phyloP scores from a whole-genome alignment of 2,329 filamentous ascomycete genomes.

The Trichoderma guizhouense region DNA sequence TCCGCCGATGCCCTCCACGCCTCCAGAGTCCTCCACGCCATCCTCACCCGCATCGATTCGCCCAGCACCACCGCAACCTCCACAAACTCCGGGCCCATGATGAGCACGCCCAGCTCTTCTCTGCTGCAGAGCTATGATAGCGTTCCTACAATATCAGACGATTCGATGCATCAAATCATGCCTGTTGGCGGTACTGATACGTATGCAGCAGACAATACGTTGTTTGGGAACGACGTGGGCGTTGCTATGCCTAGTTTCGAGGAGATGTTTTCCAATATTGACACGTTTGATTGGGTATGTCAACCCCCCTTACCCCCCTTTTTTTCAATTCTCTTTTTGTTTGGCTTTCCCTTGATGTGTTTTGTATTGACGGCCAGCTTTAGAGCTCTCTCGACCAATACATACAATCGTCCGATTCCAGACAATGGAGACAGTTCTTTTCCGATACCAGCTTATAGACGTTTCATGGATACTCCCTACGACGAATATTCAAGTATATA shows the following conservation, averaged over 20 bases:
- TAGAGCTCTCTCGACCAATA: constrained; percentile 29
- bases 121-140: not conserved
- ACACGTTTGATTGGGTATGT: constrained; percentile 42
- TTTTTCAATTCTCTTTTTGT: too few species aligned
- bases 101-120: not conserved
- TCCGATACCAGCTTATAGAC: constrained; percentile 3
- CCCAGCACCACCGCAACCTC: not conserved
- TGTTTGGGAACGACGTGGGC: not conserved
- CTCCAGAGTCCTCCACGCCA: constrained; percentile 41
- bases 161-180: not conserved
- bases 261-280: constrained; percentile 33
- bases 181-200: not conserved
- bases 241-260: constrained; percentile 37
- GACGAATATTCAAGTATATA: not conserved
- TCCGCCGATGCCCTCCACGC: constrained; percentile 44
- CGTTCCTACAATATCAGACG: not conserved
- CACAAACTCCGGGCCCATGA: not conserved
- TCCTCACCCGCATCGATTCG: constrained; percentile 37
- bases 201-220: not conserved
- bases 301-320: not conserved
- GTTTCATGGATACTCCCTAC: not conserved
- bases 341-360: not conserved
- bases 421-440: constrained; percentile 1
- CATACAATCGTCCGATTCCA: not conserved
- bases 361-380: not conserved